phyloP scores from a whole-genome alignment of 805 yeast genomes.

The Pichia manshurica region DNA sequence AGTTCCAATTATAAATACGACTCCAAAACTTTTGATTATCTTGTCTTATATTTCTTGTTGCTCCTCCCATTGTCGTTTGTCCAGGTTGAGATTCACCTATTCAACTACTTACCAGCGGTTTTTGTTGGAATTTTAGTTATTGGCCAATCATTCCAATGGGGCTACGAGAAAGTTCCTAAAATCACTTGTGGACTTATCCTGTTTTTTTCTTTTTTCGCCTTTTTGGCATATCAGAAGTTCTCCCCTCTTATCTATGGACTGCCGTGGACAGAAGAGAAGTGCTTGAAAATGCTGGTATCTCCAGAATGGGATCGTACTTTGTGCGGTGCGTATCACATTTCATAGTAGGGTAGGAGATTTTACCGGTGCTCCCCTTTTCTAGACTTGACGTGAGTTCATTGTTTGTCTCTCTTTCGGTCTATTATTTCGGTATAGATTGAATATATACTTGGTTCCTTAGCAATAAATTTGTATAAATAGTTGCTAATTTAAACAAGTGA shows the following conservation, averaged over 20 bases:
- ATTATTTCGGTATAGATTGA: not conserved
- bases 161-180: slow-evolving; percentile 26
- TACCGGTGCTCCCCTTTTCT: slow-evolving; percentile 1
- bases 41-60: slow-evolving; percentile 55
- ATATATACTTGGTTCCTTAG: no score
- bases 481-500: no score
- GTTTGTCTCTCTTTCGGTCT: not conserved
- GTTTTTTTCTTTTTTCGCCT: slow-evolving; percentile 18
- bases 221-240: slow-evolving; percentile 27
- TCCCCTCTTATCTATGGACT: slow-evolving; percentile 44
- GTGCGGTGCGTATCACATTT: slow-evolving; percentile 9
- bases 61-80: slow-evolving; percentile 48
- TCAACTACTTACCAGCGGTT: slow-evolving; percentile 45
- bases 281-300: slow-evolving; percentile 25
- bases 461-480: no score
- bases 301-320: slow-evolving; percentile 15
- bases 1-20: slow-evolving; percentile 18
- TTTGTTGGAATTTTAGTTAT: slow-evolving; percentile 42
- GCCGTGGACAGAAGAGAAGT: slow-evolving; percentile 38
- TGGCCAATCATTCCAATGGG: slow-evolving; percentile 41
- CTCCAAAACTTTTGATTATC: slow-evolving; percentile 30
- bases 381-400: not conserved
- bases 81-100: slow-evolving; percentile 36
- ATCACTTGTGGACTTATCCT: slow-evolving; percentile 28
- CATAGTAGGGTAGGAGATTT: not conserved